phyloP scores from a whole-genome alignment of 352 stramenopile species.

The Pythium periplocum region DNA sequence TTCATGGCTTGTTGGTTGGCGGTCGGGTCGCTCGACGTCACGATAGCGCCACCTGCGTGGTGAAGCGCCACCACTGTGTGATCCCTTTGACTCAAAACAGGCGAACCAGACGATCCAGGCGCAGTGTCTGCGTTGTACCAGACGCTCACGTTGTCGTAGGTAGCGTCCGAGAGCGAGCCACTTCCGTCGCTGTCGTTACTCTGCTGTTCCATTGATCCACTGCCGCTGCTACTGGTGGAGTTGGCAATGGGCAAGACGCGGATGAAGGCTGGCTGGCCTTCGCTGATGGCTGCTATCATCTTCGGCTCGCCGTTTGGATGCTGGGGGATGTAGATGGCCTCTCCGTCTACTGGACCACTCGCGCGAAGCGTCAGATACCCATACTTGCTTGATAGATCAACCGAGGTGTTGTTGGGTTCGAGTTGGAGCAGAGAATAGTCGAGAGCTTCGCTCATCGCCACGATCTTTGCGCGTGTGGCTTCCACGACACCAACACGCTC shows the following conservation, averaged over 20 bases:
- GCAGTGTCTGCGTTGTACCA: constrained; percentile 68
- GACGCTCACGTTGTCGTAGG: constrained; percentile 25
- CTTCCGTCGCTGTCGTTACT: background rate
- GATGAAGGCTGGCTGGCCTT: constrained; percentile 36
- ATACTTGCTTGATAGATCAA: constrained; percentile 35
- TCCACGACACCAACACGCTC: constrained; percentile 37
- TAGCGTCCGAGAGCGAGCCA: constrained; percentile 6
- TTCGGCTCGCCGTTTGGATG: constrained; percentile 57
- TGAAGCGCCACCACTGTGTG: constrained; percentile 66
- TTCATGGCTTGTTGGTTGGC: constrained; percentile 18
- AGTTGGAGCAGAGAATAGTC: constrained; percentile 61
- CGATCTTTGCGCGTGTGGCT: constrained; percentile 27
- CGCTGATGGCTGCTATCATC: constrained; percentile 43
- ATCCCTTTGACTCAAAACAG: constrained; percentile 49
- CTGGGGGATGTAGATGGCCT: constrained; percentile 62
- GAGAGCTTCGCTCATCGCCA: constrained; percentile 35
- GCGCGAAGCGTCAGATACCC: constrained; percentile 40
- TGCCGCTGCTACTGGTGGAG: constrained; percentile 1
- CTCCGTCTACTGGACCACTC: constrained; percentile 34
- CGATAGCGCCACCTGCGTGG: constrained; percentile 29
- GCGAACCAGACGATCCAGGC: constrained; percentile 59
- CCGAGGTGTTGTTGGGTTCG: constrained; percentile 19
- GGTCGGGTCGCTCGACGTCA: background rate
- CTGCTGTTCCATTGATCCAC: background rate
- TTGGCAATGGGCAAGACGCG: constrained; percentile 12